Evolutionary conservation across 768 basidiomycete species (phyloP).

Genomic region (Sarcodon sp.): DNA sequence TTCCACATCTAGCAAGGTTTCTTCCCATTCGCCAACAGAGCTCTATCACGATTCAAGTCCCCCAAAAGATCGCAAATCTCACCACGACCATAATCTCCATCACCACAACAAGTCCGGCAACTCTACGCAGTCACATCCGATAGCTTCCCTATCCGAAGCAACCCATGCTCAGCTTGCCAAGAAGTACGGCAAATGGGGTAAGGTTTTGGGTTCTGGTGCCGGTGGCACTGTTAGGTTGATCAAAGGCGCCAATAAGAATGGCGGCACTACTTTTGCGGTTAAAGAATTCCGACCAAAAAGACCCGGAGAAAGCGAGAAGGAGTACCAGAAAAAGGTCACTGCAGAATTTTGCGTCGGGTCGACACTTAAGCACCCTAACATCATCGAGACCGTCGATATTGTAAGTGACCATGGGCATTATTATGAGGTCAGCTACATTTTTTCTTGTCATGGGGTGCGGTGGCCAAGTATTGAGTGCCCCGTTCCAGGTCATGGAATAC

Average conservation of each 20-base stretch:
- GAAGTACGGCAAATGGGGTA: constrained; percentile 99
- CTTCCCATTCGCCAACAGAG: constrained; percentile 12
- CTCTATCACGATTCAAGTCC: constrained; percentile 5
- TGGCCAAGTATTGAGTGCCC: not conserved
- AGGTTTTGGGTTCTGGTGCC: constrained; percentile 88
- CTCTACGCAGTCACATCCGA: constrained; percentile 5
- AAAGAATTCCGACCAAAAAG: constrained; percentile 95
- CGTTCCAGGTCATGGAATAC: constrained; percentile 90
- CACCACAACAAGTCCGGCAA: not conserved
- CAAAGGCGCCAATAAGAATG: constrained; percentile 72
- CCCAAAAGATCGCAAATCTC: constrained; percentile 6
- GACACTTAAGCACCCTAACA: constrained; percentile 87
- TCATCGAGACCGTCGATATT: constrained; percentile 97
- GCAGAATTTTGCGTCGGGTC: constrained; percentile 98
- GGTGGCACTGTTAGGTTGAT: constrained; percentile 98
- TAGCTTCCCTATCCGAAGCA: constrained; percentile 61
- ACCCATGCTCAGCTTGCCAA: constrained; percentile 90
- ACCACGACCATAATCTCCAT: constrained; percentile 2
- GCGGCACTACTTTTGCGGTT: constrained; percentile 82
- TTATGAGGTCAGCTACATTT: constrained; percentile 67
- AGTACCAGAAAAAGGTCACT: constrained; percentile 99
- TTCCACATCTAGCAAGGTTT: constrained; percentile 13
- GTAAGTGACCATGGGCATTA: constrained; percentile 96
- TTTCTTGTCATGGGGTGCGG: not conserved
- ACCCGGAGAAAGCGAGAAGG: constrained; percentile 80